phyloP scores from a whole-genome alignment of 257 asterid species.

The Nyctanthes arbortristis region DNA sequence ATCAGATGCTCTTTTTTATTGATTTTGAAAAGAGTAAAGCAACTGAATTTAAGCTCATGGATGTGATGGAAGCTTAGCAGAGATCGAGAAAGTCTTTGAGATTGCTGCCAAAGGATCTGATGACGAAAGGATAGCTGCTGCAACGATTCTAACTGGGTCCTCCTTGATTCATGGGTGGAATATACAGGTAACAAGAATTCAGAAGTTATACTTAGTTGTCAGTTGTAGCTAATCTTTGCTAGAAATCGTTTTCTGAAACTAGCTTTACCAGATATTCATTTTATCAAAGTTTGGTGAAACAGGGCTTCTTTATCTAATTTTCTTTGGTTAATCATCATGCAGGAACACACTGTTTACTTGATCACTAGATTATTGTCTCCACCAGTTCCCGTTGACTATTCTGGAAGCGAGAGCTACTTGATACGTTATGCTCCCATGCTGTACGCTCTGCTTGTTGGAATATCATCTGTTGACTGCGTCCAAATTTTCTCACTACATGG shows the following conservation, averaged over 20 bases:
- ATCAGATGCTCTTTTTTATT: constrained; percentile 37
- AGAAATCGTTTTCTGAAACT: not conserved
- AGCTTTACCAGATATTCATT: not conserved
- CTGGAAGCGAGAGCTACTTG: constrained; percentile 76
- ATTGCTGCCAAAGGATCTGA: constrained; percentile 72
- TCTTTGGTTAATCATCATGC: constrained; percentile 34
- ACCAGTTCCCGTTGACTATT: constrained; percentile 61
- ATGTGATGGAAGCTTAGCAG: constrained; percentile 95
- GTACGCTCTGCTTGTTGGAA: constrained; percentile 87
- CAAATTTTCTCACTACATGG: constrained; percentile 97
- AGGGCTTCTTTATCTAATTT: constrained; percentile 18
- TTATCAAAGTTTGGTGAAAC: not conserved
- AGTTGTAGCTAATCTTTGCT: not conserved
- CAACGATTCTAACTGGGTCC: constrained; percentile 89
- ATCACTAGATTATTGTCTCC: constrained; percentile 91
- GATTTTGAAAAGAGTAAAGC: constrained; percentile 54
- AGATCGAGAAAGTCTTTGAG: constrained; percentile 86
- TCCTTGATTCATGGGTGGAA: constrained; percentile 85
- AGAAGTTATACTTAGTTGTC: not conserved
- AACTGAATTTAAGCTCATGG: constrained; percentile 91
- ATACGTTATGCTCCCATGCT: constrained; percentile 83
- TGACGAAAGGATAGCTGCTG: constrained; percentile 84
- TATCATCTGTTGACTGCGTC: constrained; percentile 88
- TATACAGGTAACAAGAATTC: constrained; percentile 66
- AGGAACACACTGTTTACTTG: constrained; percentile 85